Evolutionary conservation across 108 stramenopile genomes (phyloP).

Genomic region (Schizochytrium sp.): DNA sequence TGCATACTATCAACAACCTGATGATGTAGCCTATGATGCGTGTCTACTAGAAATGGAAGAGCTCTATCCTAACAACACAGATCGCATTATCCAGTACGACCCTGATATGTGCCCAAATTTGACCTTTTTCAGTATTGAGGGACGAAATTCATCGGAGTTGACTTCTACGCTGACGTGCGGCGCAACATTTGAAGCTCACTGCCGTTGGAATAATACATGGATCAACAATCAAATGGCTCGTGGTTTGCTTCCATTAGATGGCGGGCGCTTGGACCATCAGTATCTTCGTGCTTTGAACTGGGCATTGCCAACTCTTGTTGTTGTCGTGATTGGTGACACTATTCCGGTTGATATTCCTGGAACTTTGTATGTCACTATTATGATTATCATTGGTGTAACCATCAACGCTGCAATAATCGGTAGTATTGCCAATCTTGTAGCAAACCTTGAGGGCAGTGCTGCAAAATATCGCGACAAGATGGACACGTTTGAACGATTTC

Average conservation of each 20-base stretch:
- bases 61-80: not conserved
- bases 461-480: constrained; percentile 67
- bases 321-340: constrained; percentile 78
- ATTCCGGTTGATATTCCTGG: constrained; percentile 71
- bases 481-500: constrained; percentile 73
- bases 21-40: not conserved
- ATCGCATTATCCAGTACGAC: not conserved
- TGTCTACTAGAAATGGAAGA: not conserved
- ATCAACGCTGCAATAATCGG: constrained; percentile 78
- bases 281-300: constrained; percentile 77
- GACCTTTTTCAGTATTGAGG: not conserved
- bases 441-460: constrained; percentile 71
- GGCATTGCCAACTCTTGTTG: constrained; percentile 78
- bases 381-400: constrained; percentile 74
- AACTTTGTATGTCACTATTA: constrained; percentile 74
- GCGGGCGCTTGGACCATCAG: constrained; percentile 65
- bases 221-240: constrained; percentile 72
- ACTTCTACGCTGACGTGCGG: constrained; percentile 7
- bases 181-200: constrained; percentile 3
- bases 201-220: constrained; percentile 75
- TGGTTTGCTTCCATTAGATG: constrained; percentile 70
- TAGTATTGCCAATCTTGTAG: constrained; percentile 75
- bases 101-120: not conserved
- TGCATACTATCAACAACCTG: constrained; percentile 65
- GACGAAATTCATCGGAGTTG: not conserved